A percentile compares a stretch with the other conserved stretches of the same genome.
These are phyloP conservation scores for Sporothrix inflata DNA, from an alignment of 2,329 filamentous ascomycete species.

Conservation along the genomic window DNA sequence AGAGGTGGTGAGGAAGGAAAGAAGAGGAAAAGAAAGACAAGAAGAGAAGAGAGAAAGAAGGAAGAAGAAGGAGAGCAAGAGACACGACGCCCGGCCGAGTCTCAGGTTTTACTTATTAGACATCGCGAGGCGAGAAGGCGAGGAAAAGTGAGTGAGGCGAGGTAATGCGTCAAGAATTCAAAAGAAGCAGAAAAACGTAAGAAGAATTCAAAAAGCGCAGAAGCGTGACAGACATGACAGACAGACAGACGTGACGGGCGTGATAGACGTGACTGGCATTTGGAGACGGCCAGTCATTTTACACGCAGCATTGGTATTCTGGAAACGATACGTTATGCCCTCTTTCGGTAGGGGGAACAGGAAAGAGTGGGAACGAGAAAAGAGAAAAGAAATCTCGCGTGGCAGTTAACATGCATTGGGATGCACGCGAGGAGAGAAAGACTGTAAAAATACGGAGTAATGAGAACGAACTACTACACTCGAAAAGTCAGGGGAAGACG, in stretches of 20 bases:
- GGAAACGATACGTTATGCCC: neutral
- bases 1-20: neutral
- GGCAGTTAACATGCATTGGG: neutral
- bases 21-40: neutral
- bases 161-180: neutral
- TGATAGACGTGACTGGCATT: conserved; percentile 12
- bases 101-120: conserved; percentile 11
- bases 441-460: neutral
- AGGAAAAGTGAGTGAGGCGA: neutral
- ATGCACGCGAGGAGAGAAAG: neutral
- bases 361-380: no score
- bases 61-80: neutral
- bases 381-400: neutral
- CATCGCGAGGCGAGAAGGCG: conserved; percentile 17
- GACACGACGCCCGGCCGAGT: conserved; percentile 2
- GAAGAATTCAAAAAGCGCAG: neutral
- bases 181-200: neutral
- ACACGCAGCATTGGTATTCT: neutral
- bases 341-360: neutral
- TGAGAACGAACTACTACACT: neutral
- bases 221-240: neutral
- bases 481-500: neutral
- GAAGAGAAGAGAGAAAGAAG: neutral
- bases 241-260: neutral
- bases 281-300: neutral